Percentiles rank a stretch among this genome's conserved stretches.
These are phyloP conservation scores for Metroxylon sagu DNA, from an alignment of 176 grass and related monocot genomes.

Conservation along the genomic window DNA sequence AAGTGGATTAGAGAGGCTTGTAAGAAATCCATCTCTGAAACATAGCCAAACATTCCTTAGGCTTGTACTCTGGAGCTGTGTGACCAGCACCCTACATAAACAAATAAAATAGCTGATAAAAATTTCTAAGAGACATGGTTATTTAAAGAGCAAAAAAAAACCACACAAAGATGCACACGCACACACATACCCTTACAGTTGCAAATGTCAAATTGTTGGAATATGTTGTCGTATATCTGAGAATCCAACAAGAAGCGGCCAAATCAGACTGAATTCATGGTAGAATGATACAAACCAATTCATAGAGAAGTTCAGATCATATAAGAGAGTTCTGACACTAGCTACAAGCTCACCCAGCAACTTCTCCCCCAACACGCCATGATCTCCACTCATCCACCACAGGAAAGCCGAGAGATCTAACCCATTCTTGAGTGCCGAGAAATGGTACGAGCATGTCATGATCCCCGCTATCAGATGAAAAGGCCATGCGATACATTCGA, in stretches of 20 bases:
- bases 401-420: neutral
- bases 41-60: too few relatives aligned
- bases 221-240: slow-evolving; percentile 1
- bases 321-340: neutral
- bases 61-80: too few relatives aligned
- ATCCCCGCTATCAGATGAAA: neutral
- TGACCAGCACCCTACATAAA: too few relatives aligned
- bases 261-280: neutral
- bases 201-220: neutral
- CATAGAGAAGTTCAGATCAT: too few relatives aligned
- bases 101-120: neutral
- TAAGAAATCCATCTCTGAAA: too few relatives aligned
- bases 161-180: too few relatives aligned
- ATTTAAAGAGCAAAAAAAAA: too few relatives aligned
- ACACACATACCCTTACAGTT: slow-evolving; percentile 9
- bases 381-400: neutral
- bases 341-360: too few relatives aligned
- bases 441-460: neutral
- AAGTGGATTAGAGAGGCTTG: neutral
- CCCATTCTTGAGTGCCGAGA: neutral
- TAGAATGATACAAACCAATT: too few relatives aligned
- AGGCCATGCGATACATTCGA: too few relatives aligned
- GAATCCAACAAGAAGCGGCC: too few relatives aligned
- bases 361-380: too few relatives aligned
- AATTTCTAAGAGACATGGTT: neutral